Evolutionary conservation across 441 rosid genomes (phyloP).

Genomic region (Gossypium trilobum): DNA sequence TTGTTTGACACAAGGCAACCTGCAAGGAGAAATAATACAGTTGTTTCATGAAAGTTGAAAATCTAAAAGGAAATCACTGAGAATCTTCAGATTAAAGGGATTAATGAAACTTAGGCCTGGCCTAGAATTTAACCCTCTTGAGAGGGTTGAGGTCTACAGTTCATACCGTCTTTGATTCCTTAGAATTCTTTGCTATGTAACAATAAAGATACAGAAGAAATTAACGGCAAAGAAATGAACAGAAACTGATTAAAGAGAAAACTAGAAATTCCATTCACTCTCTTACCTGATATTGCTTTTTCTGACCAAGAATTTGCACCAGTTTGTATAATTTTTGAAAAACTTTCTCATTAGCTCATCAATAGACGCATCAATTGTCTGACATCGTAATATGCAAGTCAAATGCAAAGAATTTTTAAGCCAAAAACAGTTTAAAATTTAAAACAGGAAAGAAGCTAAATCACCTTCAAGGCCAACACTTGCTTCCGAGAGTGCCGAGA

Average conservation of each 20-base stretch:
- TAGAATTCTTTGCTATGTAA: not conserved
- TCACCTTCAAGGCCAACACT: constrained; percentile 44
- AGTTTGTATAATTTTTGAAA: constrained; percentile 78
- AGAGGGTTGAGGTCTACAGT: constrained; percentile 5
- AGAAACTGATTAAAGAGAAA: not conserved
- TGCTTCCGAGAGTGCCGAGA: constrained; percentile 53
- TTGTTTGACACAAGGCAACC: constrained; percentile 70
- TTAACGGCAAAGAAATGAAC: not conserved
- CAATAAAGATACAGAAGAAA: not conserved
- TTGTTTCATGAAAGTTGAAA: constrained; percentile 7
- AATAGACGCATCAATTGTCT: constrained; percentile 68
- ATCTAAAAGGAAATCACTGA: not conserved
- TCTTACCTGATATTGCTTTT: constrained; percentile 66
- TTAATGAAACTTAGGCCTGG: not conserved
- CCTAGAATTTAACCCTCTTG: not conserved
- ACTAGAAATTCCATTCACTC: constrained; percentile 2
- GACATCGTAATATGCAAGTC: constrained; percentile 22
- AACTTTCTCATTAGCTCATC: constrained; percentile 79
- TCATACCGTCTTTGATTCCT: not conserved
- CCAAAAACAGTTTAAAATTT: not conserved
- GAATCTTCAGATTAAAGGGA: constrained; percentile 6
- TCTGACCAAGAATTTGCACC: constrained; percentile 86
- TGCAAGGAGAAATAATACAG: constrained; percentile 26
- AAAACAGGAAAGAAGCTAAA: constrained; percentile 3
- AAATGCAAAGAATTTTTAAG: constrained; percentile 14